These are phyloP conservation scores for Aspergillus sp. DNA, from an alignment of 2,329 filamentous ascomycete genomes.

Conservation along the genomic window DNA sequence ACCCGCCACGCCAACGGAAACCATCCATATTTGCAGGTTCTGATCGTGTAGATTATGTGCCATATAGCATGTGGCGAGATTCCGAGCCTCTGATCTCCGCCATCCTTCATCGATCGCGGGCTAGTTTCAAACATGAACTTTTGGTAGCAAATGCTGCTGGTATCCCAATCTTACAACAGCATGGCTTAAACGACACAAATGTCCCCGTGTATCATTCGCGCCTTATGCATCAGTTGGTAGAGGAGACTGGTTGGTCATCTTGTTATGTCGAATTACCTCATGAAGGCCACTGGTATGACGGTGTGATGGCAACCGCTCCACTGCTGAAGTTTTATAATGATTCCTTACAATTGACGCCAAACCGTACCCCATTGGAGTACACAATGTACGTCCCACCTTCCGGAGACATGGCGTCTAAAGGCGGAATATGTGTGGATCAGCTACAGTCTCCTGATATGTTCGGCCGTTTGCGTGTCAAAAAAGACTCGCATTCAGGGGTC, in stretches of 20 bases:
- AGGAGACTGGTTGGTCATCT: conserved; percentile 42
- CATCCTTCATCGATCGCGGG: conserved; percentile 50
- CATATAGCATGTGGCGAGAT: conserved; percentile 56
- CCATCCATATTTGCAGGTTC: background rate
- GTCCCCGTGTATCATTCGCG: conserved; percentile 60
- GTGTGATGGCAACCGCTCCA: conserved; percentile 53
- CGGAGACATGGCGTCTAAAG: conserved; percentile 53
- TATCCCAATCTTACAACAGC: conserved; percentile 57
- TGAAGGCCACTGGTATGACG: conserved; percentile 55
- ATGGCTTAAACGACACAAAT: conserved; percentile 58
- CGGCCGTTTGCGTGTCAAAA: conserved; percentile 48
- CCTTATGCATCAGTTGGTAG: conserved; percentile 51
- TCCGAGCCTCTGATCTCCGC: conserved; percentile 52
- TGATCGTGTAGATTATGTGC: conserved; percentile 50
- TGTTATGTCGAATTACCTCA: conserved; percentile 52
- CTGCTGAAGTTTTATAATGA: conserved; percentile 51
- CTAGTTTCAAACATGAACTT: conserved; percentile 57
- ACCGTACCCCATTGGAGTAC: conserved; percentile 39
- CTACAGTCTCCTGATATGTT: conserved; percentile 51
- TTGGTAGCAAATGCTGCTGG: conserved; percentile 52
- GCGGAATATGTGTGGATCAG: conserved; percentile 52
- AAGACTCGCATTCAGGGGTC: conserved; percentile 18
- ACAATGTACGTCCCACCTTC: conserved; percentile 52
- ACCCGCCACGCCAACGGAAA: background rate
- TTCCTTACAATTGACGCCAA: conserved; percentile 18